phyloP scores from a whole-genome alignment of 108 stramenopile genomes.

The Cyclostephanos tholiformis region DNA sequence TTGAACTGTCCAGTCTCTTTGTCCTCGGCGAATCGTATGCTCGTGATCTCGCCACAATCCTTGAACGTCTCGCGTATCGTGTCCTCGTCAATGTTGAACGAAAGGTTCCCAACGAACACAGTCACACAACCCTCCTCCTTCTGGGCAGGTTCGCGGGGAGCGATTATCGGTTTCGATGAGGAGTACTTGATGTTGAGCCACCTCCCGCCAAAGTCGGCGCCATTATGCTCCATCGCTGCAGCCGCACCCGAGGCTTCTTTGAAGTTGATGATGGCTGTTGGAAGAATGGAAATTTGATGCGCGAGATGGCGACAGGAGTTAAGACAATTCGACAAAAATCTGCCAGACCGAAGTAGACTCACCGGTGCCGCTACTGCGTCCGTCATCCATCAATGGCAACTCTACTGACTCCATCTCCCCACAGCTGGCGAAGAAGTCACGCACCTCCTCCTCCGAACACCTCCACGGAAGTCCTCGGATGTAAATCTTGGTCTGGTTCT shows the following conservation, averaged over 20 bases:
- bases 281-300: background rate
- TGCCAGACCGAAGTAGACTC: background rate
- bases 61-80: slow-evolving; percentile 81
- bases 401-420: slow-evolving; percentile 76
- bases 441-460: slow-evolving; percentile 86
- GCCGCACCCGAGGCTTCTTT: slow-evolving; percentile 57
- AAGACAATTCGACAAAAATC: background rate
- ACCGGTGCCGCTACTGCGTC: slow-evolving; percentile 78
- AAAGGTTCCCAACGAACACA: slow-evolving; percentile 96
- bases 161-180: slow-evolving; percentile 60
- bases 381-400: slow-evolving; percentile 87
- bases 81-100: slow-evolving; percentile 96
- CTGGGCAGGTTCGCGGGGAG: slow-evolving; percentile 57
- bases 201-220: slow-evolving; percentile 87
- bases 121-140: slow-evolving; percentile 90
- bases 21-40: slow-evolving; percentile 93
- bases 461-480: slow-evolving; percentile 95
- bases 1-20: slow-evolving; percentile 97
- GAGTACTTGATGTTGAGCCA: slow-evolving; percentile 91
- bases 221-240: slow-evolving; percentile 85
- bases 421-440: slow-evolving; percentile 88
- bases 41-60: slow-evolving; percentile 88
- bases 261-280: slow-evolving; percentile 86
- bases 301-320: no score
- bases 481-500: slow-evolving; percentile 68